These are phyloP conservation scores for Pulicaria dysenterica DNA, from an alignment of 129 eudicot genomes.

Conservation along the genomic window DNA sequence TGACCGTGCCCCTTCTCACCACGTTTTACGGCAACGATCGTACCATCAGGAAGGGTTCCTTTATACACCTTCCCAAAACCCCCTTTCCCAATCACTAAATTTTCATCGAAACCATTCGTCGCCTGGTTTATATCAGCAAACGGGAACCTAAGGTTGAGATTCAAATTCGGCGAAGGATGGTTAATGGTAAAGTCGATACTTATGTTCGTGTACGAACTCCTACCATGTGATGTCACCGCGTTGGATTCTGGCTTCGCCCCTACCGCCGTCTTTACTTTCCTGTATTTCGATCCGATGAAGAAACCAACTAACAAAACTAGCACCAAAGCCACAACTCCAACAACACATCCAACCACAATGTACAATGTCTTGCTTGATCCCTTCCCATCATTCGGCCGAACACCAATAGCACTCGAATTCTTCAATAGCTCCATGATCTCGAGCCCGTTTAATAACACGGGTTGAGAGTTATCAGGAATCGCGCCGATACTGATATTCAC, in stretches of 20 bases:
- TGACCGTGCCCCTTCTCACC: slow-evolving; percentile 55
- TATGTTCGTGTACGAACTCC: slow-evolving; percentile 40
- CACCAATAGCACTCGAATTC: not conserved
- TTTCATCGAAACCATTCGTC: slow-evolving; percentile 49
- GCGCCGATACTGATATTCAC: slow-evolving; percentile 50
- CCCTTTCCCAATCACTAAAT: slow-evolving; percentile 55
- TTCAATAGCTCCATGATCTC: slow-evolving; percentile 56
- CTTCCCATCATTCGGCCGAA: not conserved
- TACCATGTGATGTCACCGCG: slow-evolving; percentile 28
- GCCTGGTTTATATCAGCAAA: slow-evolving; percentile 48
- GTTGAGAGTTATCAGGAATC: not conserved
- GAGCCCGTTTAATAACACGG: slow-evolving; percentile 52
- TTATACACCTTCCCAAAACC: slow-evolving; percentile 76
- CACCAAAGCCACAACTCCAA: slow-evolving; percentile 43
- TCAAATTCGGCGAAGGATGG: slow-evolving; percentile 27
- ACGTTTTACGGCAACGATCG: slow-evolving; percentile 63
- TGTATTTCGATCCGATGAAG: slow-evolving; percentile 22
- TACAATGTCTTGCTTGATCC: not conserved
- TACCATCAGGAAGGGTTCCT: slow-evolving; percentile 50
- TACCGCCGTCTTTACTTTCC: slow-evolving; percentile 34
- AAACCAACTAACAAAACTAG: slow-evolving; percentile 34
- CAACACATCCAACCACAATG: slow-evolving; percentile 40
- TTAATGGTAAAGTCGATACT: slow-evolving; percentile 28
- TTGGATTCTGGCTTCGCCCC: slow-evolving; percentile 24
- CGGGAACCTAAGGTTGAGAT: slow-evolving; percentile 49